These are phyloP conservation scores for Cordyceps tenuipes DNA, from an alignment of 2,329 filamentous ascomycete species.

Conservation along the genomic window DNA sequence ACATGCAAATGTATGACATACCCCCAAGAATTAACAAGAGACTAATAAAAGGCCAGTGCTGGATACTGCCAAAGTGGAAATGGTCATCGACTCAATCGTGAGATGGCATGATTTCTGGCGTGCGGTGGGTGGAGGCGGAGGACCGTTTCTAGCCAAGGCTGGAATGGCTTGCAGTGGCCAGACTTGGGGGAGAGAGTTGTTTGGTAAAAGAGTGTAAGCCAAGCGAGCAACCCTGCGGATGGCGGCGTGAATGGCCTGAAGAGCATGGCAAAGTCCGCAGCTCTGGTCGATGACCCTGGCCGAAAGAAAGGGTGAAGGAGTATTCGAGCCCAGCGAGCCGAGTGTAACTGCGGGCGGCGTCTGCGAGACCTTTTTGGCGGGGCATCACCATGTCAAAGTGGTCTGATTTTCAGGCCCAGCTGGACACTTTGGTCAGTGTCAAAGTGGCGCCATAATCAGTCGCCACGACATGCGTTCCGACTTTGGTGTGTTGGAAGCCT, in stretches of 20 bases:
- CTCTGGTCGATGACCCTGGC: background rate
- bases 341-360: background rate
- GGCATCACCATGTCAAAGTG: conserved; percentile 10
- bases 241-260: background rate
- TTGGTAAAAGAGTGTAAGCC: background rate
- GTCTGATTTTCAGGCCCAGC: conserved; percentile 11
- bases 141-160: conserved; percentile 6
- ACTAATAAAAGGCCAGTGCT: background rate
- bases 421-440: conserved; percentile 4
- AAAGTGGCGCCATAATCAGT: conserved; percentile 11
- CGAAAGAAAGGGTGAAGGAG: background rate
- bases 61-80: conserved; percentile 4
- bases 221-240: background rate
- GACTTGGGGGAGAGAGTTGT: background rate
- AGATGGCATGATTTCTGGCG: conserved; percentile 12
- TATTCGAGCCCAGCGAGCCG: background rate
- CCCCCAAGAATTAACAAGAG: background rate
- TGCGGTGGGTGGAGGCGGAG: conserved; percentile 8
- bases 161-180: background rate
- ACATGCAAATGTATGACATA: background rate
- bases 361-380: background rate
- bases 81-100: conserved; percentile 6
- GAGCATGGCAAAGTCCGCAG: background rate
- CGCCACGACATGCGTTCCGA: background rate
- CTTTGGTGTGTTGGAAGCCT: background rate